Percentiles rank a stretch among this genome's conserved stretches.
Evolutionary conservation across 768 basidiomycete genomes (phyloP).

Genomic region (Mycena belliarum): DNA sequence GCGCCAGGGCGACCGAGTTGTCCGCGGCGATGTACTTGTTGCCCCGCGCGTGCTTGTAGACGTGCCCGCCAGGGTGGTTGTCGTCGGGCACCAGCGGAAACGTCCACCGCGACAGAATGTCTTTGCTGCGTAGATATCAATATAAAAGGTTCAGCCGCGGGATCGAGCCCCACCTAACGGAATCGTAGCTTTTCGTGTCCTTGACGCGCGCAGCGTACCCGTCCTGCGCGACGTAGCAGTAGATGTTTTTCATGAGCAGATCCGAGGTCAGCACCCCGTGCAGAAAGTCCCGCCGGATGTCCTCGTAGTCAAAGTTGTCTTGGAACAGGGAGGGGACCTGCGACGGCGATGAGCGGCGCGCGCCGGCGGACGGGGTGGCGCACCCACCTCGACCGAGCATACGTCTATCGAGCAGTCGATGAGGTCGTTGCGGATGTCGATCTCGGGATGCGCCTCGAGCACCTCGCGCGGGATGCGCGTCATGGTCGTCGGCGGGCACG

Average conservation of each 20-base stretch:
- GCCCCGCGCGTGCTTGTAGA: conserved; percentile 85
- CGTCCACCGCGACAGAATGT: conserved; percentile 90
- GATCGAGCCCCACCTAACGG: conserved; percentile 62
- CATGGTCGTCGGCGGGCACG: conserved; percentile 62
- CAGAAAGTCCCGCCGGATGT: conserved; percentile 90
- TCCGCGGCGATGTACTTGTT: conserved; percentile 88
- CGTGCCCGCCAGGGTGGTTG: conserved; percentile 79
- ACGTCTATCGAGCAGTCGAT: conserved; percentile 90
- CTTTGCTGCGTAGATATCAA: conserved; percentile 80
- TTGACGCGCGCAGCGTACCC: conserved; percentile 93
- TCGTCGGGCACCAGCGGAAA: conserved; percentile 96
- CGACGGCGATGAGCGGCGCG: background rate
- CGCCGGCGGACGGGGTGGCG: background rate
- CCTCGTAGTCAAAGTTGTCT: conserved; percentile 97
- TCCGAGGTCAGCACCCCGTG: conserved; percentile 94
- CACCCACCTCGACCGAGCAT: conserved; percentile 84
- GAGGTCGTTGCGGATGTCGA: conserved; percentile 86
- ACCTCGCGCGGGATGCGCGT: conserved; percentile 79
- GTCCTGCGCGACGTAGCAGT: conserved; percentile 84
- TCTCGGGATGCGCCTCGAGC: conserved; percentile 68
- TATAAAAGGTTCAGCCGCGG: no score
- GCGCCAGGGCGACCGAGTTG: conserved; percentile 75
- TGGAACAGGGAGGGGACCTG: conserved; percentile 95
- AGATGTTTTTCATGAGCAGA: conserved; percentile 90
- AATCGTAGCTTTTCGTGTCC: conserved; percentile 90